Evolutionary conservation across 139 green algal species (phyloP), one percentile per base, ranked within the genome.

Genomic region (Chlorella sp.): DNA sequence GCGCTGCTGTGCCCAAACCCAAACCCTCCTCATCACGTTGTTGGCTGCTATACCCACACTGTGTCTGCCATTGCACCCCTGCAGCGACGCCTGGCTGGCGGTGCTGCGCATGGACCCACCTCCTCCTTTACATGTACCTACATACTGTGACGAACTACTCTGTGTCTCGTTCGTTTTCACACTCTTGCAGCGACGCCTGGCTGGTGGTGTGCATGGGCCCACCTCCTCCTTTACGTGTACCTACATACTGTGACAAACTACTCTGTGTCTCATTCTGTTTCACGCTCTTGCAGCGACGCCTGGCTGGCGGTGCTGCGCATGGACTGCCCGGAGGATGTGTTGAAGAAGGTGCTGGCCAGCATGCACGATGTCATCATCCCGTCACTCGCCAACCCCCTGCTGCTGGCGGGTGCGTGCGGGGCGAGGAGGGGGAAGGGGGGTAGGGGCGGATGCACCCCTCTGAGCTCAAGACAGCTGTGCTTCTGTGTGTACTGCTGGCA

Each of bases 261-360:
- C n/a, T n/a, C n/a, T n/a, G n/a, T 40, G 28, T 0, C 28, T 80
- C 40, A 60, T 68, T 36, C 85, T 36, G 9, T 21, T 71, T 5
- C 19, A 61, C 34, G 0, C 36, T 40, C 61, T 42, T 92, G 85
- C 92, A 96, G 94, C 3, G 94, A 96, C 1, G 96, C 96, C 4
- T 99, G 97, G 97, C 93, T 99, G 71, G 90, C 94, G 4, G 91
- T 99, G 66, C 94, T 99, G 85, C 76, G 91, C 30, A 75, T 97
- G 75, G 91, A 93, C 24, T 88, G 99, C 32, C 96, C 97, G 0
- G 69, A 89, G 0, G 96, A 97, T 81, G 92, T 39, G 85, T 28
- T 37, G 53, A 57, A 66, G n/a, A 66, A 89, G 85, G 93, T 93
- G 76, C 91, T 99, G 84, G 78, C 94, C 60, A 60, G 86, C 40